A percentile compares a stretch with the other conserved stretches of the same genome.
phyloP scores from a whole-genome alignment of 371 early-diverging fungal species.

The Saksenaea vasiformis region DNA sequence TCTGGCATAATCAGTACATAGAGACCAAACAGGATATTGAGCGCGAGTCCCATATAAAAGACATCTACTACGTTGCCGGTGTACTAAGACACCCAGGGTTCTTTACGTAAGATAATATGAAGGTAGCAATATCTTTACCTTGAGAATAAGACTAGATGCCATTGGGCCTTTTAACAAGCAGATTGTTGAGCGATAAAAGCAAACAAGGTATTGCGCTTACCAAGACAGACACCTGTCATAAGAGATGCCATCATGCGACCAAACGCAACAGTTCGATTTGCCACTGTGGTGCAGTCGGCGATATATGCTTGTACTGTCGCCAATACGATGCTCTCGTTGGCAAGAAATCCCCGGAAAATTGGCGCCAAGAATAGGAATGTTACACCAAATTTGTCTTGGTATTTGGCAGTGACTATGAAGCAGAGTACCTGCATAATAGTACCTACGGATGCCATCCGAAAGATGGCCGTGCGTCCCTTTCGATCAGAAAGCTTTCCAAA shows the following conservation, averaged over 20 bases:
- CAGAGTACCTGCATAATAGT: slow-evolving; percentile 17
- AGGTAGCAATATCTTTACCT: slow-evolving; percentile 9
- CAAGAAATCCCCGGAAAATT: slow-evolving; percentile 39
- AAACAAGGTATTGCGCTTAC: slow-evolving; percentile 8
- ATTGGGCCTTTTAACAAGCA: slow-evolving; percentile 26
- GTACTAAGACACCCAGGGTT: slow-evolving; percentile 12
- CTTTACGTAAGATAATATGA: background rate
- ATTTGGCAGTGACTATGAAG: slow-evolving; percentile 24
- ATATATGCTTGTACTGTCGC: slow-evolving; percentile 45
- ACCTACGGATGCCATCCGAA: slow-evolving; percentile 29
- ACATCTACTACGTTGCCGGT: slow-evolving; percentile 27
- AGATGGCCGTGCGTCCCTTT: slow-evolving; percentile 33
- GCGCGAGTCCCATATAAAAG: slow-evolving; percentile 35
- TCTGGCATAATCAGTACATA: slow-evolving; percentile 47
- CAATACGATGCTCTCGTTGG: slow-evolving; percentile 33
- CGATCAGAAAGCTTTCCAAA: slow-evolving; percentile 47
- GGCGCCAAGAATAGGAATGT: slow-evolving; percentile 35
- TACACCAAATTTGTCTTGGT: slow-evolving; percentile 31
- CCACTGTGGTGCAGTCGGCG: slow-evolving; percentile 39
- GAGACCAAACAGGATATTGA: slow-evolving; percentile 18
- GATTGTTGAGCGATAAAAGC: background rate
- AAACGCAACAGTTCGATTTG: slow-evolving; percentile 29
- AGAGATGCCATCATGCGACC: slow-evolving; percentile 32
- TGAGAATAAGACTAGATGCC: slow-evolving; percentile 20
- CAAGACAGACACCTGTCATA: slow-evolving; percentile 29